Percentiles rank a stretch among this genome's conserved stretches.
These are phyloP conservation scores for Plasmopara viticola DNA, from an alignment of 352 stramenopile genomes.

Conservation along the genomic window DNA sequence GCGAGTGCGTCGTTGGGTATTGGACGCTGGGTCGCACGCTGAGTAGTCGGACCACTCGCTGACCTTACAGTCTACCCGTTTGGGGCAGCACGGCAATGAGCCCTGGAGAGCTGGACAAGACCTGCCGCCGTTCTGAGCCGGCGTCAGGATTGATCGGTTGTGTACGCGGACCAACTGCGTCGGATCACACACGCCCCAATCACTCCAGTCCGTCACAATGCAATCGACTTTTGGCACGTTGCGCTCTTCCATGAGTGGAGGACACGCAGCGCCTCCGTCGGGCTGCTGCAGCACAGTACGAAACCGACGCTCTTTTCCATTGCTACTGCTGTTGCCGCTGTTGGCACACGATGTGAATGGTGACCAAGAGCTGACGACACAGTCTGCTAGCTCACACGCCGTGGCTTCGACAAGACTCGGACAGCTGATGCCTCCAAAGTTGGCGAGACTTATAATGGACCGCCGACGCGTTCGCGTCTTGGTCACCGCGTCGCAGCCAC, in stretches of 20 bases:
- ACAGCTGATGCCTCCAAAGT: constrained; percentile 33
- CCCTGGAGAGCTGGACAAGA: constrained; percentile 30
- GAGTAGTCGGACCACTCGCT: constrained; percentile 41
- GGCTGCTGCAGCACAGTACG: constrained; percentile 31
- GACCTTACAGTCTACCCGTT: constrained; percentile 44
- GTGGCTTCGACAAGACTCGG: constrained; percentile 26
- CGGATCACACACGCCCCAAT: constrained; percentile 27
- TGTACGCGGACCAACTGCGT: constrained; percentile 19
- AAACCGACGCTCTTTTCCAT: constrained; percentile 24
- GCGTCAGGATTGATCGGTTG: constrained; percentile 24
- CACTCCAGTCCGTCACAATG: constrained; percentile 30
- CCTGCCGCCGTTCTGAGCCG: constrained; percentile 29
- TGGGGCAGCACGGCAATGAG: constrained; percentile 29
- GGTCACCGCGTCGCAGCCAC: constrained; percentile 28
- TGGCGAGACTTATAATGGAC: constrained; percentile 23
- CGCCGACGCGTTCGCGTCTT: constrained; percentile 36
- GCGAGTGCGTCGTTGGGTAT: constrained; percentile 42
- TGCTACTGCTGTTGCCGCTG: constrained; percentile 11
- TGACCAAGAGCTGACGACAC: constrained; percentile 45
- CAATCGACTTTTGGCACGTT: constrained; percentile 39
- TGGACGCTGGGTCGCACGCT: constrained; percentile 36
- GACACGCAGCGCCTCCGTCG: constrained; percentile 36
- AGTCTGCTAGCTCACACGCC: constrained; percentile 35
- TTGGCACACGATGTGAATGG: constrained; percentile 31
- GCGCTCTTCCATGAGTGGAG: constrained; percentile 38